These are phyloP conservation scores for Salix koriyanagi DNA, from an alignment of 345 rosid species.

Conservation along the genomic window DNA sequence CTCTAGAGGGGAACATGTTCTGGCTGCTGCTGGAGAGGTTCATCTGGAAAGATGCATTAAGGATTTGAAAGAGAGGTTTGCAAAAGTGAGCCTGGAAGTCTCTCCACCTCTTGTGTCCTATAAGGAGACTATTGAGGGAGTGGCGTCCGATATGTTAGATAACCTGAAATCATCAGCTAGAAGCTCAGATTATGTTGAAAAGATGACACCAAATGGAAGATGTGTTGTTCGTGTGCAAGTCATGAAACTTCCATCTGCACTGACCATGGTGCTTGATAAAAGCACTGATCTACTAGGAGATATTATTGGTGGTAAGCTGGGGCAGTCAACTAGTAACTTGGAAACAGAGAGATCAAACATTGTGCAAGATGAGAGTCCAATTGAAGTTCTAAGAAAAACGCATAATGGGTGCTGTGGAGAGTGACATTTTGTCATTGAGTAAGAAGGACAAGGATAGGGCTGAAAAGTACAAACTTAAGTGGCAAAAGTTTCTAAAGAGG, in stretches of 20 bases:
- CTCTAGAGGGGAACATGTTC: conserved; percentile 87
- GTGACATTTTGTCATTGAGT: conserved; percentile 37
- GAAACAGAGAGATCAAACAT: conserved; percentile 37
- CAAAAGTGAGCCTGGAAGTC: conserved; percentile 76
- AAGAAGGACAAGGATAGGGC: conserved; percentile 55
- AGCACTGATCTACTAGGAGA: conserved; percentile 65
- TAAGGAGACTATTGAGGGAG: conserved; percentile 80
- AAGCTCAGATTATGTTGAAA: conserved; percentile 61
- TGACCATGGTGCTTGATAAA: conserved; percentile 83
- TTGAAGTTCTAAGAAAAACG: conserved; percentile 50
- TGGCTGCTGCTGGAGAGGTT: conserved; percentile 95
- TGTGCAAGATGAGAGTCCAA: conserved; percentile 46
- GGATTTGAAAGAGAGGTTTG: conserved; percentile 89
- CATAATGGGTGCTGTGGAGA: conserved; percentile 52
- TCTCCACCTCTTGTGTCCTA: conserved; percentile 89
- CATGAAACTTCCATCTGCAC: conserved; percentile 66
- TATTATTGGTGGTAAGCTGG: conserved; percentile 57
- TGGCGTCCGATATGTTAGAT: conserved; percentile 53
- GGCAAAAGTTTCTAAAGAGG: conserved; percentile 63
- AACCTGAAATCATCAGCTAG: conserved; percentile 52
- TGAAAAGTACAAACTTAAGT: conserved; percentile 59
- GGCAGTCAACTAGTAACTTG: conserved; percentile 42
- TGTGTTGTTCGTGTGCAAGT: conserved; percentile 68
- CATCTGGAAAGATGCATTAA: conserved; percentile 89
- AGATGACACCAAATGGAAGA: conserved; percentile 72